Evolutionary conservation across 176 grass and related monocot genomes (phyloP), one percentile per base, ranked within the genome.

Genomic region (Phyllostachys edulis): DNA sequence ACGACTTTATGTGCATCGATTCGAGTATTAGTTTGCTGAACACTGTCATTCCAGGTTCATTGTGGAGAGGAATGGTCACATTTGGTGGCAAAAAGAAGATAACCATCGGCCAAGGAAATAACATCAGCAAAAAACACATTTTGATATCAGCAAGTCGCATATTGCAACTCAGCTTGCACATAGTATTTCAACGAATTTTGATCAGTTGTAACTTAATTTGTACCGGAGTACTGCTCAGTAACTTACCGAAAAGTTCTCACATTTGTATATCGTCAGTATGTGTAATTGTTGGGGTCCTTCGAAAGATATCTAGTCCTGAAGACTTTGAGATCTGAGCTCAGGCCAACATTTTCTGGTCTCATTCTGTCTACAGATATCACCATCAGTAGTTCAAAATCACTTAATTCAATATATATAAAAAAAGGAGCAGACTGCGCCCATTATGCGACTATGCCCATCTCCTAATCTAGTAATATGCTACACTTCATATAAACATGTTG

Each of bases 41-140:
- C n/a, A n/a, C n/a, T n/a, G n/a, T n/a, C n/a, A 98, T 98, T 6
- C 91, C 96, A 7, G 96, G 96, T 68, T 98, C 93, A 46, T 98
- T 92, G 69, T 98, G 96, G 0, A 98, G 93, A 51, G 96, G 96
- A 76, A 98, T 94, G 3, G 95, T 85, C 2, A 86, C 91, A 32
- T 85, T 82, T n/a, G 75, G 86, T 10, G 96, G 93, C 73, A 98
- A 70, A 47, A 98, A 94, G 21, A 98, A 86, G 55, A 98, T 92
- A 9, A 93, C 91, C 85, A 98, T 90, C 96, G 95, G 89, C 20
- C 84, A 69, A 34, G n/a, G 38, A 62, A 23, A 63, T 15, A 27
- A 27, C 29, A 77, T 75, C 10, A 66, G 85, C 14, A 75, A 29
- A 40, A 69, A 23, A 23, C n/a, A 37, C 60, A 0, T 65, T 40